Evolutionary conservation across 352 stramenopile genomes (phyloP).

Genomic region (Globisporangium irregulare): DNA sequence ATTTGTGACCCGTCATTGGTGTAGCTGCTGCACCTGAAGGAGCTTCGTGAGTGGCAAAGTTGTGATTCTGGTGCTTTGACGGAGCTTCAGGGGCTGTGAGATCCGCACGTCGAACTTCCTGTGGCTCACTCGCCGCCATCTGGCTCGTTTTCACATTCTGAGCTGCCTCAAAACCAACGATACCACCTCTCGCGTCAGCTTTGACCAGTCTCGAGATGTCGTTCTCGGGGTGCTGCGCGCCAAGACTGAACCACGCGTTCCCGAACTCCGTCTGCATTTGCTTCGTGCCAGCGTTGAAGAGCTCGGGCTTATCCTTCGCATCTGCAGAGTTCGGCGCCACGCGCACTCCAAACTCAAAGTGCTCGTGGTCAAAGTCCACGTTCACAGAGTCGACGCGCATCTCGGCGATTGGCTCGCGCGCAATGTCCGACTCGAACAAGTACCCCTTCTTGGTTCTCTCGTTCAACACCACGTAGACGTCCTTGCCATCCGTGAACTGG

Average conservation of each 20-base stretch:
- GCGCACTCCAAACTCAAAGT: conserved; percentile 7
- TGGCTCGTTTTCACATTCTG: background rate
- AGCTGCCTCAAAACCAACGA: background rate
- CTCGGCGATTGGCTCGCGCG: background rate
- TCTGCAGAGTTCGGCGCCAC: background rate
- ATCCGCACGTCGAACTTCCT: background rate
- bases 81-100: background rate
- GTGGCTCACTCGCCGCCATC: background rate
- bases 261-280: background rate
- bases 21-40: background rate
- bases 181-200: background rate
- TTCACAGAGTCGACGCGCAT: background rate
- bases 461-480: conserved; percentile 13
- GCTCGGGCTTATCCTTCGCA: conserved; percentile 2
- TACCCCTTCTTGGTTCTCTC: conserved; percentile 3
- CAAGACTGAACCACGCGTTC: background rate
- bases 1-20: background rate
- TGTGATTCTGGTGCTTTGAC: background rate
- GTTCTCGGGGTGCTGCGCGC: background rate
- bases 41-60: background rate
- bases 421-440: conserved; percentile 11
- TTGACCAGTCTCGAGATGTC: background rate
- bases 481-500: conserved; percentile 2
- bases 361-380: background rate
- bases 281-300: conserved; percentile 7